phyloP scores from a whole-genome alignment of 2,329 filamentous ascomycete species.

The Alternaria solani region DNA sequence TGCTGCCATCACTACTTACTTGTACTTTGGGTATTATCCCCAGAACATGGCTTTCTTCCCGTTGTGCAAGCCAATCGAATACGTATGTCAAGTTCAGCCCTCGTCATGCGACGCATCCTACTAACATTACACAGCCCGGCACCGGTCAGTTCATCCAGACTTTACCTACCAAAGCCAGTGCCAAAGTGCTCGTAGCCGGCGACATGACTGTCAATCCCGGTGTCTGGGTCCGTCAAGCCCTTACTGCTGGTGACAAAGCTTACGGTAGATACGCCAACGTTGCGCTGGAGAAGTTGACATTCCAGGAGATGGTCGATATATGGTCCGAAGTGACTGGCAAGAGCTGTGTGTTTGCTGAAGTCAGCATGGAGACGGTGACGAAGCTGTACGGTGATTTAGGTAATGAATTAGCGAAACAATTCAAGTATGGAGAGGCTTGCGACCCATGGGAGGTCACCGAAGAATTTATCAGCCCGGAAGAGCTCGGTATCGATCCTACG shows the following conservation, averaged over 20 bases:
- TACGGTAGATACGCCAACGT: constrained; percentile 39
- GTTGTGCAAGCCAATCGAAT: constrained; percentile 33
- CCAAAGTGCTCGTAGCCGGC: constrained; percentile 35
- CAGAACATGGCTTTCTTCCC: constrained; percentile 43
- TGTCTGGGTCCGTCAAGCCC: constrained; percentile 40
- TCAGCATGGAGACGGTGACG: constrained; percentile 18
- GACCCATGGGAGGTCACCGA: constrained; percentile 37
- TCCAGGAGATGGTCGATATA: constrained; percentile 34
- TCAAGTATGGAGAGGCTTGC: constrained; percentile 39
- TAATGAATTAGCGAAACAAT: constrained; percentile 35
- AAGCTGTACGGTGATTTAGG: constrained; percentile 33
- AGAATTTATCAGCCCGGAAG: constrained; percentile 31
- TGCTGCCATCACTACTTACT: constrained; percentile 38
- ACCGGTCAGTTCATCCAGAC: constrained; percentile 35
- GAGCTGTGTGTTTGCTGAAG: constrained; percentile 33
- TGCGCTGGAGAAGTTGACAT: constrained; percentile 35
- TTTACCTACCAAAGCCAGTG: constrained; percentile 34
- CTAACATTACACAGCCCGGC: constrained; percentile 1
- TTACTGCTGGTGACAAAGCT: constrained; percentile 26
- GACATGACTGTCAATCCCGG: constrained; percentile 40
- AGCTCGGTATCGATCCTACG: constrained; percentile 32
- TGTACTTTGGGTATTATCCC: constrained; percentile 43
- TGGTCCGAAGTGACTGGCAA: constrained; percentile 43
- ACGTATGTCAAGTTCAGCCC: constrained; percentile 18
- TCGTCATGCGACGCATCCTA: too few relatives aligned